Conservation (phyloP, 2,329 filamentous ascomycete species). For the Teratosphaeria gauchensis region DNA sequence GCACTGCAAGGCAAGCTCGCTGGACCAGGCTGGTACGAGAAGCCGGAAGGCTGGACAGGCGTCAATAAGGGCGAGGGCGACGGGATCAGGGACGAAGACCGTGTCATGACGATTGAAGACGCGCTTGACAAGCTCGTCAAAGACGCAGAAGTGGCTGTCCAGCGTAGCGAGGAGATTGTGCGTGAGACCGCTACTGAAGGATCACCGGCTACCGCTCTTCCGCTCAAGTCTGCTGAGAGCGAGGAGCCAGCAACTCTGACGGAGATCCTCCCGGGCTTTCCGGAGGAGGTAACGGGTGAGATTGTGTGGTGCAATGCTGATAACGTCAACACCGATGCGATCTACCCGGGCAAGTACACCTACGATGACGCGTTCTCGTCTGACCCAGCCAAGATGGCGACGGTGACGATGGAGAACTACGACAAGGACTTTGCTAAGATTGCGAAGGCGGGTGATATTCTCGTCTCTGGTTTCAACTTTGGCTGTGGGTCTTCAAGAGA, state of each 20-base stretch:
- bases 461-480: slow-evolving; percentile 83
- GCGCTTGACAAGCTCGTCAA: slow-evolving; percentile 62
- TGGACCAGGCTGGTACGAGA: slow-evolving; percentile 69
- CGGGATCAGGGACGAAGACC: slow-evolving; percentile 53
- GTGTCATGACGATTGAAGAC: slow-evolving; percentile 57
- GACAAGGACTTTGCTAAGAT: slow-evolving; percentile 59
- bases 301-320: slow-evolving; percentile 80
- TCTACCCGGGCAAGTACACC: slow-evolving; percentile 86
- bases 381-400: slow-evolving; percentile 66
- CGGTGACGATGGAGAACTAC: slow-evolving; percentile 92
- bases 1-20: slow-evolving; percentile 64
- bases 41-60: slow-evolving; percentile 57
- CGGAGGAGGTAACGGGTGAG: slow-evolving; percentile 70
- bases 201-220: not conserved
- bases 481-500: slow-evolving; percentile 74
- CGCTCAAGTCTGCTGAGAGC: slow-evolving; percentile 13
- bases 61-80: slow-evolving; percentile 63
- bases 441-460: slow-evolving; percentile 62
- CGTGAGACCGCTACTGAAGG: slow-evolving; percentile 21
- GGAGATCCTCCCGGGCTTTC: slow-evolving; percentile 76
- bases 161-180: slow-evolving; percentile 42
- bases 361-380: slow-evolving; percentile 81
- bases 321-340: slow-evolving; percentile 85
- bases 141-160: slow-evolving; percentile 56
- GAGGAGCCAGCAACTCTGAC: slow-evolving; percentile 35